These are phyloP conservation scores for Penicillium daleae DNA, from an alignment of 495 filamentous ascomycete species.

Conservation along the genomic window DNA sequence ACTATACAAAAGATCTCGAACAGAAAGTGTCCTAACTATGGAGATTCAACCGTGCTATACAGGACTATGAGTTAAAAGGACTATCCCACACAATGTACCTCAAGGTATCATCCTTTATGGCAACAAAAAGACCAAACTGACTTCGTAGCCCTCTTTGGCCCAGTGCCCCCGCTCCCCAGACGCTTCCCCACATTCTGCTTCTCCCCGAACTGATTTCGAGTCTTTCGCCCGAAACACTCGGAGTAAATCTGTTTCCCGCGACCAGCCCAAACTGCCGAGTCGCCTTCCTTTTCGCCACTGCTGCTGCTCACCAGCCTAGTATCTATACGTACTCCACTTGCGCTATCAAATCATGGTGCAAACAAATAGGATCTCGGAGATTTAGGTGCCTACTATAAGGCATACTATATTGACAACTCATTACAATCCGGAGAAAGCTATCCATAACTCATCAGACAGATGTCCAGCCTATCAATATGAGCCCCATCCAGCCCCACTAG, in stretches of 20 bases:
- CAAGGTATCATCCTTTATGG: no score
- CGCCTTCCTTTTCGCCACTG: background rate
- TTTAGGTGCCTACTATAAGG: no score
- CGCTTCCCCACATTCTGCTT: constrained; percentile 17
- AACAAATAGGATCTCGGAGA: no score
- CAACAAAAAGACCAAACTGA: background rate
- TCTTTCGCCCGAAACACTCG: constrained; percentile 8
- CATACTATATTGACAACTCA: no score
- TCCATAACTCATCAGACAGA: background rate
- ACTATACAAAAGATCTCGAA: background rate
- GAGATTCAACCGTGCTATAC: background rate
- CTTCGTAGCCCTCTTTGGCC: background rate
- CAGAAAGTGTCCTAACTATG: background rate
- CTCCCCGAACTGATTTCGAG: constrained; percentile 11
- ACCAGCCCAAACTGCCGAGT: constrained; percentile 10
- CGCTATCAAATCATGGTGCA: no score
- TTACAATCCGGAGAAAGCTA: no score
- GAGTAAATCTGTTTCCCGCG: constrained; percentile 18
- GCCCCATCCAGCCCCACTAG: constrained; percentile 17
- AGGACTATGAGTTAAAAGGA: no score
- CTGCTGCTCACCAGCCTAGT: no score
- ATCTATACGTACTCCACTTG: no score
- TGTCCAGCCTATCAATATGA: background rate
- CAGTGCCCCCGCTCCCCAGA: constrained; percentile 18
- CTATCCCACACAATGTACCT: no score